These are phyloP conservation scores for Patellaria atrata DNA, from an alignment of 495 filamentous ascomycete species.

Conservation along the genomic window DNA sequence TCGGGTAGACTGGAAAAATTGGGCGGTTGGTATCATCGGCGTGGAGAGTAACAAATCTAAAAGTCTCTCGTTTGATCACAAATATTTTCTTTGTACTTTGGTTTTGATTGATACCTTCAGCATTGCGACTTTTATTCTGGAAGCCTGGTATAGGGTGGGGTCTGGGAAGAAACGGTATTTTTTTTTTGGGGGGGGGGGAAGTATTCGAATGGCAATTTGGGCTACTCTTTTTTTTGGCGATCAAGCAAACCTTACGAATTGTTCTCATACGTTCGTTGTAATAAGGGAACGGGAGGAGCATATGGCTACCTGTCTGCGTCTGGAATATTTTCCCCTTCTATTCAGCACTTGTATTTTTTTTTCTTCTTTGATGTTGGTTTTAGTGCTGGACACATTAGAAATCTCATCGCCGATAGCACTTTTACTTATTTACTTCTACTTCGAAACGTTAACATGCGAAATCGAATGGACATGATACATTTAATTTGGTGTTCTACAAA, in stretches of 20 bases:
- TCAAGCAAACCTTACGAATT: constrained; percentile 1
- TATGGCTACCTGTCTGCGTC: constrained; percentile 26
- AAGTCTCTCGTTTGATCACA: constrained; percentile 18
- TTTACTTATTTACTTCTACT: too few species aligned
- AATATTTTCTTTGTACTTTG: constrained; percentile 18
- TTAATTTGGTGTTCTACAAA: too few species aligned
- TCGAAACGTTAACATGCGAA: too few species aligned
- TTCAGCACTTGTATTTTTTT: constrained; percentile 16
- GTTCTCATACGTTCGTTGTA: constrained; percentile 38
- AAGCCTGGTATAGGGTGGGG: neutral
- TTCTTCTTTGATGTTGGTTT: constrained; percentile 7
- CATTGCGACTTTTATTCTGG: constrained; percentile 1
- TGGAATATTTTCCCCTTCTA: constrained; percentile 21
- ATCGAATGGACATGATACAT: too few species aligned
- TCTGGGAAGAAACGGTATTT: constrained; percentile 1
- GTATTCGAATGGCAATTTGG: constrained; percentile 1
- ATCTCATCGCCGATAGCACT: too few species aligned
- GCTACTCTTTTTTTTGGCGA: neutral
- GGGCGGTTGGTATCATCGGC: constrained; percentile 12
- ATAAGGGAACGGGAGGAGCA: constrained; percentile 30
- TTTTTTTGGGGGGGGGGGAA: constrained; percentile 1
- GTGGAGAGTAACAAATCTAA: constrained; percentile 6
- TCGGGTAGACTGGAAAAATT: constrained; percentile 12
- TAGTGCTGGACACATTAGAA: constrained; percentile 7
- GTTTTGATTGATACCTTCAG: constrained; percentile 8